Percentiles rank a stretch among this genome's conserved stretches.
phyloP scores from a whole-genome alignment of 495 filamentous ascomycete genomes.

The Neurospora sp. region DNA sequence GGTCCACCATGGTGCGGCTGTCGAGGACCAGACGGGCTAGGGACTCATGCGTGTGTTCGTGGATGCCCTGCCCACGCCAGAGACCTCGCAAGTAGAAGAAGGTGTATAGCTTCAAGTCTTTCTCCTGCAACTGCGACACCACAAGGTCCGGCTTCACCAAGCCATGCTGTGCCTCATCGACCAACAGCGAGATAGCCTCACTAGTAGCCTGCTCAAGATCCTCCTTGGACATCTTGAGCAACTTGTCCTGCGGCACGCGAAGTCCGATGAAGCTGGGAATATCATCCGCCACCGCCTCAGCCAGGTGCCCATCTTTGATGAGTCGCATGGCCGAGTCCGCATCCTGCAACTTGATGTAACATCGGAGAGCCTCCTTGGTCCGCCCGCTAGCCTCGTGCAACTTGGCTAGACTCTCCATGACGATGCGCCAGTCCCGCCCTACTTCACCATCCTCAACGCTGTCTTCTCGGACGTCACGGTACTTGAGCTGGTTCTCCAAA shows the following conservation, averaged over 20 bases:
- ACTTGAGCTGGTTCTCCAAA: constrained; percentile 64
- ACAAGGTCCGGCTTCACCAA: constrained; percentile 71
- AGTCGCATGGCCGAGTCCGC: constrained; percentile 79
- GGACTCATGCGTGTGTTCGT: constrained; percentile 30
- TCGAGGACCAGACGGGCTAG: constrained; percentile 38
- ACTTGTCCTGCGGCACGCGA: constrained; percentile 64
- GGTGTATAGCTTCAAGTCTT: constrained; percentile 55
- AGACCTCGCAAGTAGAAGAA: constrained; percentile 86
- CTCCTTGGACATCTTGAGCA: constrained; percentile 50
- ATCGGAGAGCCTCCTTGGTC: constrained; percentile 70
- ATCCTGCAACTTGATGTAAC: constrained; percentile 84
- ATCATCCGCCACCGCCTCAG: constrained; percentile 78
- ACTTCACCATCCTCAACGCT: constrained; percentile 53
- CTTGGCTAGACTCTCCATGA: constrained; percentile 73
- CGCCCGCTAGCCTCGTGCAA: constrained; percentile 71
- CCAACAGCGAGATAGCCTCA: constrained; percentile 76
- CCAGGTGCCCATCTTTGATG: constrained; percentile 72
- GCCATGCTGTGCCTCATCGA: constrained; percentile 82
- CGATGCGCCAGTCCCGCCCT: constrained; percentile 71
- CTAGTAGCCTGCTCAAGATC: constrained; percentile 69
- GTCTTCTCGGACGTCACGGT: constrained; percentile 56
- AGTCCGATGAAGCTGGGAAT: constrained; percentile 82
- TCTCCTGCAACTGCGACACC: constrained; percentile 57
- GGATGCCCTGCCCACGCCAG: constrained; percentile 61
- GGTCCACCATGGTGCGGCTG: constrained; percentile 69